Evolutionary conservation across 192 early-diverging fungal genomes (phyloP).

Genomic region (Backusella tuberculispora): DNA sequence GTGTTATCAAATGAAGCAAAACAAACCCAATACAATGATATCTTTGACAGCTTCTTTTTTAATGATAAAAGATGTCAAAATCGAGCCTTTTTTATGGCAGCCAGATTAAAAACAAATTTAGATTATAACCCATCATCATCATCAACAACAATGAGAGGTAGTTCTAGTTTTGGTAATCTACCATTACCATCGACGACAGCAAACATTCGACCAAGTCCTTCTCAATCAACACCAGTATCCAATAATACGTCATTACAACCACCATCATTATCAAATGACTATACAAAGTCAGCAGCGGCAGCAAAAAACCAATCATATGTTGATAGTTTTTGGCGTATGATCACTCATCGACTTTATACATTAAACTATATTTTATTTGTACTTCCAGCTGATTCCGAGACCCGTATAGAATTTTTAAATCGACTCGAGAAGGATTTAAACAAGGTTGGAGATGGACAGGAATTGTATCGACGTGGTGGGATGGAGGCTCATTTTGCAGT

Average conservation of each 20-base stretch:
- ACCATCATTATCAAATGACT: neutral
- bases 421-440: constrained; percentile 10
- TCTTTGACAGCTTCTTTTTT: constrained; percentile 41
- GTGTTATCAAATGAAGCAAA: constrained; percentile 30
- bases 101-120: constrained; percentile 35
- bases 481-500: constrained; percentile 36
- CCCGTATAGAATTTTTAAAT: constrained; percentile 6
- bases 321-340: constrained; percentile 30
- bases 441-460: constrained; percentile 1
- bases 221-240: neutral
- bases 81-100: constrained; percentile 40
- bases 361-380: constrained; percentile 39
- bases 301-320: neutral
- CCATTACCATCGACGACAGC: constrained; percentile 10
- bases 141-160: neutral
- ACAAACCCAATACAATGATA: constrained; percentile 29
- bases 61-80: constrained; percentile 43
- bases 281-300: neutral
- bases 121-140: constrained; percentile 8
- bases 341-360: constrained; percentile 38
- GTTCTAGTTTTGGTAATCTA: constrained; percentile 11
- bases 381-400: constrained; percentile 15
- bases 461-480: constrained; percentile 26
- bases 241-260: neutral
- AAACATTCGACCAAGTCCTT: neutral